Percentiles rank a stretch among this genome's conserved stretches.
Evolutionary conservation across 1,139 yeast genomes (phyloP).

Genomic region (Geotrichum armillariae): DNA sequence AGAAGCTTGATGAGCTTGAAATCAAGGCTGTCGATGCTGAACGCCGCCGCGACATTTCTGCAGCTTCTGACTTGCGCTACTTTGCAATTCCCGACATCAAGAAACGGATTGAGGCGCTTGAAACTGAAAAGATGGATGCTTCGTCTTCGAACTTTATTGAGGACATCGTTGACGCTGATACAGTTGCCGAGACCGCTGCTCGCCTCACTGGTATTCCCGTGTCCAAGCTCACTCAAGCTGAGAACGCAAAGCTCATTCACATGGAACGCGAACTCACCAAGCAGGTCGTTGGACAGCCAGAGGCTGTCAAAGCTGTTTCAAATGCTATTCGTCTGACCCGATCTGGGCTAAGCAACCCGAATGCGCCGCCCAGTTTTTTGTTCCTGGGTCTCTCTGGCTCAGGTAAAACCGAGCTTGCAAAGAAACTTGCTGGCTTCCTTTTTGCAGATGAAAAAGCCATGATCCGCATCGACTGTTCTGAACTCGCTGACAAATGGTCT

Average conservation of each 20-base stretch:
- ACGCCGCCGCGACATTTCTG: conserved; percentile 90
- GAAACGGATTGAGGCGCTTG: conserved; percentile 72
- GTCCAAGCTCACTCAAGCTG: conserved; percentile 92
- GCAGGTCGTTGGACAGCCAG: conserved; percentile 93
- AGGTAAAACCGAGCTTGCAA: conserved; percentile 97
- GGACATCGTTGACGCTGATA: conserved; percentile 90
- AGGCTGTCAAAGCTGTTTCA: conserved; percentile 94
- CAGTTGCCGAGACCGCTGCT: conserved; percentile 96
- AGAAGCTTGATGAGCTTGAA: conserved; percentile 88
- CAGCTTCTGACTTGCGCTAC: conserved; percentile 93
- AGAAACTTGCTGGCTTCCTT: conserved; percentile 91
- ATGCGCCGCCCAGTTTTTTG: conserved; percentile 93
- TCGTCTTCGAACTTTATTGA: conserved; percentile 59
- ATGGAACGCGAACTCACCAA: conserved; percentile 86
- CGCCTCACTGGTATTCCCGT: conserved; percentile 98
- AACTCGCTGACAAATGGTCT: conserved; percentile 91
- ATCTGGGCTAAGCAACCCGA: conserved; percentile 95
- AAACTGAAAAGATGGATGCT: conserved; percentile 63
- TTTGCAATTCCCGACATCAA: conserved; percentile 95
- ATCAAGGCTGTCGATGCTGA: conserved; percentile 94
- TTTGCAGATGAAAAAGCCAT: conserved; percentile 96
- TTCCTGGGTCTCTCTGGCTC: conserved; percentile 96
- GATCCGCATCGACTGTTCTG: conserved; percentile 97
- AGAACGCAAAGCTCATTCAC: conserved; percentile 85
- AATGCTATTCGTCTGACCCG: conserved; percentile 91